Base-by-base conservation (phyloP, 1,284 basidiomycete genomes). In the Kalmanozyma brasiliensis region DNA sequence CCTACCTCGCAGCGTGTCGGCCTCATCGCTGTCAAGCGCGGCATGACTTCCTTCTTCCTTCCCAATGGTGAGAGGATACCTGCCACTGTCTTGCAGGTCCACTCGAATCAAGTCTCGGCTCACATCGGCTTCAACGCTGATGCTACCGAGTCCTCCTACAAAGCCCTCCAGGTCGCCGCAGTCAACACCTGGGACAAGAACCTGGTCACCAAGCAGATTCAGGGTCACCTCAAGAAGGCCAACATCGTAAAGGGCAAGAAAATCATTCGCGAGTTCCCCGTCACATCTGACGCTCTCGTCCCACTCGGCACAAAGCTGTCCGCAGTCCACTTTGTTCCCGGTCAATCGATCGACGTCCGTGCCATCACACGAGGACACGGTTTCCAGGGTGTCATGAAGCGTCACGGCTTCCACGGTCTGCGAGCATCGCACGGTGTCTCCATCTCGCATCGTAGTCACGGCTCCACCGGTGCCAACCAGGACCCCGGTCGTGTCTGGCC, bases 371-470 rank as follows among this genome's bases (percentile, higher is more conserved):
- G 83, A 75, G 96, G 96, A 20, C 98, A 98, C 84, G 96, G 96
- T 17, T 98, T 95, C 84, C 91, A 93, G 74, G 96, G 96, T 81
- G 89, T 87, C 41, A 98, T 99, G 96, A 99, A 98, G 84, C 87
- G 93, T 43, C 94, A 93, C 89, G 90, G 90, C 42, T 98, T 96
- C 85, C 88, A 89, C 77, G 96, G 96, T 84, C 85, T 94, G 32
- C 88, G 90, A 53, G 94, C 93, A 2, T 92, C 92, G 83, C 96
- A 99, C 83, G 96, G 96, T 91, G 92, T 93, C 45, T 98, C 96
- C 58, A 83, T 94, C 74, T 93, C 93, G 24, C 96, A 98, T 86
- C 90, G 96, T 81, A 90, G 91, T 23, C 88, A 89, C 40, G 96
- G 96, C 80, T 91, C 94, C 23, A 96, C 92, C 13, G 96, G 96